Percentiles rank a stretch among this genome's conserved stretches.
phyloP scores from a whole-genome alignment of 495 filamentous ascomycete genomes.

The Aspergillus asperescens region DNA sequence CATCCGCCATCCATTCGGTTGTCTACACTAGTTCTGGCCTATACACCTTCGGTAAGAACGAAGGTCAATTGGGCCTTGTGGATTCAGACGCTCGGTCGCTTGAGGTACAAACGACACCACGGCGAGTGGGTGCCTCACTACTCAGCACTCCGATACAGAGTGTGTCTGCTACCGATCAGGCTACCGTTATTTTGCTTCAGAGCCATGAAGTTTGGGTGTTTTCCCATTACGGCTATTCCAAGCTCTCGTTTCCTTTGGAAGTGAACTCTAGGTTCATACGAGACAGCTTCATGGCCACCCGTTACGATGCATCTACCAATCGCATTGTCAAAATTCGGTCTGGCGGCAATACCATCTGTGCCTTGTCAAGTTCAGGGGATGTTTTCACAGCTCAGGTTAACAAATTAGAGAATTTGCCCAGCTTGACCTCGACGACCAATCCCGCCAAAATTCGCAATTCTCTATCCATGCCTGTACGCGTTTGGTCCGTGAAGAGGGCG shows the following conservation, averaged over 20 bases:
- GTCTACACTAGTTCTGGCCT: constrained; percentile 75
- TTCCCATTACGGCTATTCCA: constrained; percentile 87
- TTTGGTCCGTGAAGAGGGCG: constrained; percentile 76
- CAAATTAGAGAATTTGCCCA: constrained; percentile 54
- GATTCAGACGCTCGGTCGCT: constrained; percentile 91
- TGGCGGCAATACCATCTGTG: constrained; percentile 86
- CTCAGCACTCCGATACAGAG: constrained; percentile 71
- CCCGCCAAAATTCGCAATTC: constrained; percentile 78
- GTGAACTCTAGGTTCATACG: constrained; percentile 63
- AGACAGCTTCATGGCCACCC: constrained; percentile 58
- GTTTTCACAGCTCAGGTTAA: constrained; percentile 75
- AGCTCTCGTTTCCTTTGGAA: constrained; percentile 73
- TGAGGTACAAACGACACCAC: constrained; percentile 71
- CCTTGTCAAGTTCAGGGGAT: constrained; percentile 75
- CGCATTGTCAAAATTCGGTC: constrained; percentile 69
- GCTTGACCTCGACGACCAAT: constrained; percentile 74
- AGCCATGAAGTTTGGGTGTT: constrained; percentile 90
- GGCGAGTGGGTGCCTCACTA: constrained; percentile 81
- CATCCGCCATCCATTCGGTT: constrained; percentile 88
- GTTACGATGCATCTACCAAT: constrained; percentile 60
- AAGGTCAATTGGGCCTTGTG: constrained; percentile 88
- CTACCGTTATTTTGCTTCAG: constrained; percentile 78
- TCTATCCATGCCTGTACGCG: constrained; percentile 64
- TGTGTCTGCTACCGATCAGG: constrained; percentile 85
- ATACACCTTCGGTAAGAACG: constrained; percentile 93